Conservation (phyloP, 164 flowering plant genomes). For the grape (Vitis vinifera) region ASM3070453v1 NC_081812.1:13930501-13931000, state of each 20-base stretch:
- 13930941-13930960: background rate
- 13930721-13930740: slow-evolving; percentile 1
- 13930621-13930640: slow-evolving; percentile 1
- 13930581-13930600: background rate
- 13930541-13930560: slow-evolving; percentile 26
- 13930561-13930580: slow-evolving; percentile 6
- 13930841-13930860: slow-evolving; percentile 15
- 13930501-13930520: too few relatives aligned
- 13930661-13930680: slow-evolving; percentile 25
- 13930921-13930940: background rate
- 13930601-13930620: background rate
- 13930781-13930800: background rate
- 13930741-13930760: slow-evolving; percentile 6
- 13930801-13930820: slow-evolving; percentile 22
- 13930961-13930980: background rate
- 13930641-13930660: slow-evolving; percentile 18
- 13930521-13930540: background rate
- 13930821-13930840: background rate
- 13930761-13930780: background rate
- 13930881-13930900: slow-evolving; percentile 17
- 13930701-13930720: slow-evolving; percentile 9
- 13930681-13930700: slow-evolving; percentile 25
- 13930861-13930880: background rate
- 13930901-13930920: background rate
- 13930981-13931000: background rate